Base-by-base conservation (phyloP, 805 yeast genomes). In the Suhomyces canberraensis region DNA sequence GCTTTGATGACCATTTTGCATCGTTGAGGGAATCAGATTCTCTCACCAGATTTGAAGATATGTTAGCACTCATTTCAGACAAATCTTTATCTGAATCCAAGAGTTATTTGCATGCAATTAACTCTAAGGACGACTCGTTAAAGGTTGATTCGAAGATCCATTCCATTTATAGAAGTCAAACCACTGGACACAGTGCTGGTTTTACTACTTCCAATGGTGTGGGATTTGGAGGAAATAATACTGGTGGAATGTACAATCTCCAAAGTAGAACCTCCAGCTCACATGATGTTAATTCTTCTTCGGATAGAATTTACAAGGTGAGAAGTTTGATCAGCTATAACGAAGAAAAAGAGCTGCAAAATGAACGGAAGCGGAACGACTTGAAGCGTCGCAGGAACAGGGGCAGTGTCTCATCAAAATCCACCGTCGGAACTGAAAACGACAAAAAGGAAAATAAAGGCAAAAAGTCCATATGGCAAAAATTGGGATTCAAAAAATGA, bases 301-400 rank as follows among this genome's bases (percentile, higher is more conserved):
- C 32, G 15, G 47, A 46, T 29, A 49, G 43, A 25, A 63, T 64
- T 13, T 66, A 67, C 51, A 66, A 64, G 42, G 72, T 68, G n/a
- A 64, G 64, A 40, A 59, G 67, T 17, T 48, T 68, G 39, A 58
- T 68, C 19, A 62, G 64, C 25, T 55, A 60, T 42, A 51, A 52
- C 29, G 66, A 60, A 21, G 64, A 54, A 7, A 63, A 57, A 17
- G 66, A 62, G 25, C 25, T 27, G 24, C 40, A 41, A 27, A 41
- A 45, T 15, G 36, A 37, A n/a, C 37, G 34, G 19, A 11, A 39
- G 25, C 38, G 43, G 16, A 26, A 29, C 24, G 35, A 40, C 20
- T 29, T 33, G 27, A 45, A 41, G 33, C 37, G 25, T 31, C 39
- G 27, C 16, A 27, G 43, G 16, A 32, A 22, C 14, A 16, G 35